Base-by-base conservation (phyloP, 1,139 yeast species). In the Scheffersomyces stambukii region DNA sequence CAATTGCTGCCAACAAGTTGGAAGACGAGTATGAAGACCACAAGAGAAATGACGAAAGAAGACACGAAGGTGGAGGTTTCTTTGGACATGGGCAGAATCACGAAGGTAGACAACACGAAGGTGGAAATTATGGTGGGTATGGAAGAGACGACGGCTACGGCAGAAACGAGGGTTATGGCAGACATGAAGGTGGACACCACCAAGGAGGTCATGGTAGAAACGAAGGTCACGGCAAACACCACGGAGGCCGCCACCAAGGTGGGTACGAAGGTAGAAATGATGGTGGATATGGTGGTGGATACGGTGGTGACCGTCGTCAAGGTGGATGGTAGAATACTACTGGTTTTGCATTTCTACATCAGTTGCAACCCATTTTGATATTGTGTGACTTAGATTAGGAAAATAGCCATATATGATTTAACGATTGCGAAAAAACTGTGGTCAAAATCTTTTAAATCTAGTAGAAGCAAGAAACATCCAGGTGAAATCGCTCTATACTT, bases 1-100 rank as follows among this genome's bases (percentile, higher is more conserved):
- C 81, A 18, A 43, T 74, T 40, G 68, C 69, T 27, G 82, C 78
- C 30, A 69, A 73, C 59, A 68, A 75, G 56, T 43, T 66, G 25
- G 78, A 71, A 45, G 64, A 75, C 49, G 46, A 39, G 21, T 43
- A 45, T 29, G 60, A 62, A 41, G 46, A 47, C 11, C 40, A 31
- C 17, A 28, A 29, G 10, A 12, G 29, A 17, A 19, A 37, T 27
- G 27, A 36, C 6, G 25, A 38, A 13, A 32, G 41, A 9, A 28
- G 43, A 18, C 31, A 37, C n/a, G 30, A 34, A 25, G n/a, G n/a
- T n/a, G n/a, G n/a, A n/a, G n/a, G n/a, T n/a, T n/a, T n/a, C n/a
- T 21, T 36, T 24, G 41, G 38, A 10, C 36, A 40, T 20, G 31
- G 40, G 22, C 25, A 31, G 22, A 24, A 33, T 18, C 24, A 30